Evolutionary conservation across 331 rosid genomes (phyloP).

Genomic region (Rhamnella rubrinervis): DNA sequence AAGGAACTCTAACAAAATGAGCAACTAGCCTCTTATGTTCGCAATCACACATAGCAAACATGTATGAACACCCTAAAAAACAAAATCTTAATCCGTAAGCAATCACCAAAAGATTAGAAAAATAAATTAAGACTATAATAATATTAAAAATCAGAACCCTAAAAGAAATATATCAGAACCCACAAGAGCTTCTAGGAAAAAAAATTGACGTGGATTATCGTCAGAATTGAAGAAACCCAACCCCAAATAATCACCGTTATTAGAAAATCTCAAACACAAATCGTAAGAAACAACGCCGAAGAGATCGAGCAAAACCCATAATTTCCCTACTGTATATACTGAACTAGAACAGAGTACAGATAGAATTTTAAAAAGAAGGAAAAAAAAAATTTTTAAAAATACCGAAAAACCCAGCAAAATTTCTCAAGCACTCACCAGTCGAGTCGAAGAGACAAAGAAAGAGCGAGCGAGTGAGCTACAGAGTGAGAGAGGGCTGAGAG

Average conservation of each 20-base stretch:
- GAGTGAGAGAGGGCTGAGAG: constrained; percentile 39
- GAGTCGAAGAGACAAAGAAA: not conserved
- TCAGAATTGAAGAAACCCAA: not conserved
- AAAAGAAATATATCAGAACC: too few species aligned
- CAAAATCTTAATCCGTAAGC: too few species aligned
- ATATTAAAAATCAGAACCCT: too few species aligned
- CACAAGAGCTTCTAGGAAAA: not conserved
- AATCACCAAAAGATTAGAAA: too few species aligned
- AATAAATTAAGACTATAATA: too few species aligned
- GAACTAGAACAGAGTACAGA: too few species aligned
- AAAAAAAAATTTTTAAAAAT: not conserved
- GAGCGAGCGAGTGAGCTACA: not conserved
- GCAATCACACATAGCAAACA: too few species aligned
- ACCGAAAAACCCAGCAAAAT: not conserved
- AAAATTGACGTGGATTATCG: not conserved
- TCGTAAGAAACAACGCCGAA: not conserved
- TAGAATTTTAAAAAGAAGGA: not conserved
- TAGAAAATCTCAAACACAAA: not conserved
- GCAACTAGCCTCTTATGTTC: too few species aligned
- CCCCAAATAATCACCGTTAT: not conserved
- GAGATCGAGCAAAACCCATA: not conserved
- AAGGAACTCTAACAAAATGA: not conserved
- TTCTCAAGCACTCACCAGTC: constrained; percentile 11
- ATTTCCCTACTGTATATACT: too few species aligned
- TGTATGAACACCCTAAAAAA: too few species aligned